Conservation (phyloP, 106 monocot species). For the Dendrobium huoshanense region DNA sequence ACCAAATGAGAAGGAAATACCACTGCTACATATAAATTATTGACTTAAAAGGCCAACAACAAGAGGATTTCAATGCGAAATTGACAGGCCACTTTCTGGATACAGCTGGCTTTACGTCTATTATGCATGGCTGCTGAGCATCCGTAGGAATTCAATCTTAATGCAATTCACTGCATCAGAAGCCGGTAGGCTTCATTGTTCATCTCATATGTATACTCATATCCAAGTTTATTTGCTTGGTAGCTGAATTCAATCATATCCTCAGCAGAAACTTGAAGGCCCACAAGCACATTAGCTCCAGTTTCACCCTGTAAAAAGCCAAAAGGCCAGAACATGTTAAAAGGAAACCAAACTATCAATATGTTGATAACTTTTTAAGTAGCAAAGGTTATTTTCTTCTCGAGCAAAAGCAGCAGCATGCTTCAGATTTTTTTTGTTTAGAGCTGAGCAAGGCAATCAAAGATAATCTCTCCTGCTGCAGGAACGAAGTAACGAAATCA, state of each 20-base stretch:
- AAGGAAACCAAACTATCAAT: neutral
- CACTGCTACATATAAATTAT: too few relatives aligned
- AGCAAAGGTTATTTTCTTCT: conserved; percentile 2
- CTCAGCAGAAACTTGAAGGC: conserved; percentile 60
- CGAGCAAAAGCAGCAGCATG: neutral
- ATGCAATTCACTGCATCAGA: conserved; percentile 45
- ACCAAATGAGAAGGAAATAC: too few relatives aligned
- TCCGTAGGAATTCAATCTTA: neutral
- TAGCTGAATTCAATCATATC: conserved; percentile 62
- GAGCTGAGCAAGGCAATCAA: neutral
- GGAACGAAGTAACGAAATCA: neutral
- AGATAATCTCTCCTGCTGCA: neutral
- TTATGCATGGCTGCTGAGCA: too few relatives aligned
- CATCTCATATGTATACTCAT: conserved; percentile 65
- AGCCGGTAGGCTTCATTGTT: conserved; percentile 61
- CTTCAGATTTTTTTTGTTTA: neutral
- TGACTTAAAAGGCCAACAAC: too few relatives aligned
- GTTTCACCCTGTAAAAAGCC: conserved; percentile 48
- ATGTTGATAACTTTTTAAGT: too few relatives aligned
- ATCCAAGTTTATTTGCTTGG: conserved; percentile 52
- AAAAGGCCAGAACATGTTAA: neutral
- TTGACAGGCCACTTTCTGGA: neutral
- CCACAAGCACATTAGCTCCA: conserved; percentile 85
- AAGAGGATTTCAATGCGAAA: too few relatives aligned
- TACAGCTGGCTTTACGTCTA: neutral